Evolutionary conservation across 768 basidiomycete genomes (phyloP).

Genomic region (Phlebiopsis gigantea): DNA sequence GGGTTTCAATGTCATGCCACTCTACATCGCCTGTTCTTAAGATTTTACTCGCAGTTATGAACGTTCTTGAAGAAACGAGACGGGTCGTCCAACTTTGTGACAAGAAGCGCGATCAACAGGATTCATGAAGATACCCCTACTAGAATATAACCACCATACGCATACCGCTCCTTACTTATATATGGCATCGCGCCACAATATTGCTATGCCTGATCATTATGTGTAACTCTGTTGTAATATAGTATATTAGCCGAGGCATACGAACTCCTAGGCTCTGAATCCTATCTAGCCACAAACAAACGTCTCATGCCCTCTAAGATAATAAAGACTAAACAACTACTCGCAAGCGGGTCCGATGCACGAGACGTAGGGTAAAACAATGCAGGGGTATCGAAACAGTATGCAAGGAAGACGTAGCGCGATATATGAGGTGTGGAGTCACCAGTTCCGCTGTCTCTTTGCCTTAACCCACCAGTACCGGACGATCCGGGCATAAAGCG

Average conservation of each 20-base stretch:
- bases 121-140: constrained; percentile 4
- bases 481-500: constrained; percentile 41
- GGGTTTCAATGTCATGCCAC: constrained; percentile 6
- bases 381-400: neutral
- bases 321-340: neutral
- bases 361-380: neutral
- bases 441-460: constrained; percentile 30
- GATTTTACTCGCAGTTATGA: constrained; percentile 26
- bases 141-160: neutral
- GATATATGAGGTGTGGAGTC: neutral
- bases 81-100: constrained; percentile 40
- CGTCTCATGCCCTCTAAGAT: neutral
- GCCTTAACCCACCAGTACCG: constrained; percentile 62
- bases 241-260: neutral
- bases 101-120: constrained; percentile 35
- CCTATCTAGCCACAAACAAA: neutral
- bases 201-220: neutral
- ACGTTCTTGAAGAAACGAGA: constrained; percentile 39
- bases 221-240: neutral
- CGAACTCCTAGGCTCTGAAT: neutral
- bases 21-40: neutral
- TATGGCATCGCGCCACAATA: neutral
- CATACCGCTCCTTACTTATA: neutral
- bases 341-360: neutral
- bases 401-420: neutral